Conservation (phyloP, 148 eudicot genomes). For the Arctostaphylos glauca region DNA sequence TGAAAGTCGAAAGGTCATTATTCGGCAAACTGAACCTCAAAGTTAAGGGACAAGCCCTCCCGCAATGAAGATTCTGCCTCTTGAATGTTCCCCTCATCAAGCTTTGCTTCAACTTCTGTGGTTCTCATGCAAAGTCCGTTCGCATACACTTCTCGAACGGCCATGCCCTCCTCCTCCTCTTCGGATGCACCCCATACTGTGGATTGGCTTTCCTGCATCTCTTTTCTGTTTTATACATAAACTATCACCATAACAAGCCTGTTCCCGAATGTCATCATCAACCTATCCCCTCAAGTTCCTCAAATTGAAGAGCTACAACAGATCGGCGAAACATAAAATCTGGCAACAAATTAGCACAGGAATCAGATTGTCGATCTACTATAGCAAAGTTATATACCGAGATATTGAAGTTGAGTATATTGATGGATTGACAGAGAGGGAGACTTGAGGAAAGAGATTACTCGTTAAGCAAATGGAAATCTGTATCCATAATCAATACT, state of each 20-base stretch:
- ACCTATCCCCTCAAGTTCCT: background rate
- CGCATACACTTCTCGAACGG: constrained; percentile 59
- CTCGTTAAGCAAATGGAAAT: background rate
- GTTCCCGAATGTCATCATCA: background rate
- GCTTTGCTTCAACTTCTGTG: constrained; percentile 72
- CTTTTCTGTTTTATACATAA: background rate
- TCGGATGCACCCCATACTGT: background rate
- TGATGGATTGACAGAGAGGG: background rate
- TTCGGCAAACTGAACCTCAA: constrained; percentile 50
- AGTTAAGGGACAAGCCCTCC: constrained; percentile 90
- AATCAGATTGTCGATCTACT: background rate
- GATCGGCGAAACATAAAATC: background rate
- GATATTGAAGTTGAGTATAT: background rate
- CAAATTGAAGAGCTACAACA: constrained; percentile 3
- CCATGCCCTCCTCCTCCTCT: constrained; percentile 39
- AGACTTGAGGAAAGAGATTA: background rate
- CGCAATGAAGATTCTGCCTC: constrained; percentile 93
- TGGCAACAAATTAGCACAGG: background rate
- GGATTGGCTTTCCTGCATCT: constrained; percentile 5
- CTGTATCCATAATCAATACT: too few relatives aligned
- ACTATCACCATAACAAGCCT: background rate
- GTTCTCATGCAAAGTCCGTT: constrained; percentile 76
- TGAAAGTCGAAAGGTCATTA: constrained; percentile 11
- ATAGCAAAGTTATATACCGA: background rate
- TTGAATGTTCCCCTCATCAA: constrained; percentile 77